These are phyloP conservation scores for Lavandula angustifolia DNA, from an alignment of 257 asterid genomes.

Conservation along the genomic window DNA sequence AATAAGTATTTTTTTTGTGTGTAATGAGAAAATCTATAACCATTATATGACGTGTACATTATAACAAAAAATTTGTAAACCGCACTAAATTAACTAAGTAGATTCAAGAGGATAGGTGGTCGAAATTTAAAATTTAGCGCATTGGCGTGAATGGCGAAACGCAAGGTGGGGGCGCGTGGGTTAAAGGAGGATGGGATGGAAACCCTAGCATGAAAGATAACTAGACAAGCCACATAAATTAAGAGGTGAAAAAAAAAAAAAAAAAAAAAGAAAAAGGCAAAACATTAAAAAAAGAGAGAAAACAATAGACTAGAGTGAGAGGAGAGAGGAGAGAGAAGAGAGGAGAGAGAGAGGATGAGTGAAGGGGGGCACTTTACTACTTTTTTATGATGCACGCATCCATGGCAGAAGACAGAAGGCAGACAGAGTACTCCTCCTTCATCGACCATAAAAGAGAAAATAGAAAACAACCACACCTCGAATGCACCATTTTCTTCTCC, in stretches of 20 bases:
- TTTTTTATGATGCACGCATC: slow-evolving; percentile 86
- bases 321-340: no score
- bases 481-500: slow-evolving; percentile 23
- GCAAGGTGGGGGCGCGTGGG: no score
- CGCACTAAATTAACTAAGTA: no score
- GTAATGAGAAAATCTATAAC: no score
- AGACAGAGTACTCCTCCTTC: slow-evolving; percentile 45
- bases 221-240: slow-evolving; percentile 60
- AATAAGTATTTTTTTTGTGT: no score
- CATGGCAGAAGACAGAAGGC: slow-evolving; percentile 67
- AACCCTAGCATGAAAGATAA: slow-evolving; percentile 58
- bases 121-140: no score
- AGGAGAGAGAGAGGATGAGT: slow-evolving; percentile 35
- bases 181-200: not conserved
- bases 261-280: not conserved
- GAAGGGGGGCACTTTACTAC: slow-evolving; percentile 52
- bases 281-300: slow-evolving; percentile 4
- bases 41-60: no score
- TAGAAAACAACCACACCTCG: not conserved
- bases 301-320: slow-evolving; percentile 27
- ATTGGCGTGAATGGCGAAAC: no score
- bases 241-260: slow-evolving; percentile 22
- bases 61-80: no score
- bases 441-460: slow-evolving; percentile 28
- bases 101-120: no score